Base-by-base conservation (phyloP, 1,284 basidiomycete genomes). In the Cryptococcus sp. region DNA sequence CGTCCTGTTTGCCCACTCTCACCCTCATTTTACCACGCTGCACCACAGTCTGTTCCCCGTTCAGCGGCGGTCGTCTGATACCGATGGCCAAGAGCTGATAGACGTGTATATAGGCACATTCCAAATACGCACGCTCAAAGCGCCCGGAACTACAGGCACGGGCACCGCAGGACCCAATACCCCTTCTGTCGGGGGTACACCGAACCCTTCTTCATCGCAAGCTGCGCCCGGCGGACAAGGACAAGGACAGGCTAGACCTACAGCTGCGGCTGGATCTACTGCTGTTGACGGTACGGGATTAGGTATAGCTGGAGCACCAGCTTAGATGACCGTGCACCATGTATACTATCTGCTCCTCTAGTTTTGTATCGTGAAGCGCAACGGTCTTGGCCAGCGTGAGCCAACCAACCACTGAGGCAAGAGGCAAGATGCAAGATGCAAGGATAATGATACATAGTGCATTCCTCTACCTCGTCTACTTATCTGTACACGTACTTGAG, bases 111-210 rank as follows among this genome's bases (percentile, higher is more conserved):
- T 47, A 76, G 74, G 74, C 54, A 75, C 75, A 30, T 77, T 77
- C 65, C 75, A 77, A 61, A 75, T 77, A 55, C 64, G 71, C 3
- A 73, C 69, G 1, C 56, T 69, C 47, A 71, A 73, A 46, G n/a
- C 66, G 2, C 40, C 30, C 13, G 30, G 30, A 35, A 13, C 30
- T 35, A 10, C 30, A 13, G 30, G 30, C 30, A 35, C 30, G 13
- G 30, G 30, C 8, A 35, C 64, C 47, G 47, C 47, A 17, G n/a
- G 20, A 23, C 55, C 52, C 19, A 51, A 57, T 11, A 67, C 66
- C 6, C 60, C 60, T 19, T 54, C 55, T 6, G 48, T 57, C 2
- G 52, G 55, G 8, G 52, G 58, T 20, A 61, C 61, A 23, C 59
- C 61, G 16, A 61, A 60, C 38, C 55, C 25, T 40, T 23, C 43